phyloP scores from a whole-genome alignment of 495 filamentous ascomycete genomes.

The Astrocystis sublimbata region DNA sequence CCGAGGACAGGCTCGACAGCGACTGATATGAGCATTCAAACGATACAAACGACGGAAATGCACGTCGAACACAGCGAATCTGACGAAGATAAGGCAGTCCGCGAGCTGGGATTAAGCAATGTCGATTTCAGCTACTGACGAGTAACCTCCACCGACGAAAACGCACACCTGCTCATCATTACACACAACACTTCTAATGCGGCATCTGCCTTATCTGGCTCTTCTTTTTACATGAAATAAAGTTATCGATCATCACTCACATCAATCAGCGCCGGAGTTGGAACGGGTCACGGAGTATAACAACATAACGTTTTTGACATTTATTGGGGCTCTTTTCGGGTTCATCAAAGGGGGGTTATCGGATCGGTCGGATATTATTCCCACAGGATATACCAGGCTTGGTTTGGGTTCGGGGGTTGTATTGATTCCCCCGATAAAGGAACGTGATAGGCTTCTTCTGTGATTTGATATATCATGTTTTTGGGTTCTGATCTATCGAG shows the following conservation, averaged over 20 bases:
- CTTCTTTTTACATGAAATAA: slow-evolving; percentile 23
- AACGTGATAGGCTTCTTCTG: slow-evolving; percentile 12
- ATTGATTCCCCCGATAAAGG: slow-evolving; percentile 3
- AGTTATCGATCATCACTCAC: slow-evolving; percentile 30
- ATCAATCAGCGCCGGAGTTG: slow-evolving; percentile 40
- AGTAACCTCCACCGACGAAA: background rate
- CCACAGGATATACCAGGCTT: slow-evolving; percentile 13
- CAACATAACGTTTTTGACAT: too few relatives aligned
- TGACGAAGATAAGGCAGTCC: slow-evolving; percentile 47
- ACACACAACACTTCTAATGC: slow-evolving; percentile 18
- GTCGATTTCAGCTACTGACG: slow-evolving; percentile 45
- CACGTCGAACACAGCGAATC: slow-evolving; percentile 30
- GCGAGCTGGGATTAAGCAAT: slow-evolving; percentile 45
- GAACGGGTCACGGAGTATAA: slow-evolving; percentile 33
- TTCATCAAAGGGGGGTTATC: slow-evolving; percentile 16
- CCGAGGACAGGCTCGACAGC: slow-evolving; percentile 31
- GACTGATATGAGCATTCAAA: slow-evolving; percentile 30
- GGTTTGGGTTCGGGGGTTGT: slow-evolving; percentile 15
- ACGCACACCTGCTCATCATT: slow-evolving; percentile 18
- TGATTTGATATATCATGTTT: slow-evolving; percentile 1
- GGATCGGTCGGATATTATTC: slow-evolving; percentile 17
- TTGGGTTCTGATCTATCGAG: background rate
- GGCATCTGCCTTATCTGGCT: slow-evolving; percentile 15
- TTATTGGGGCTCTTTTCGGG: slow-evolving; percentile 18
- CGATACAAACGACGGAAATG: slow-evolving; percentile 37